Conservation (phyloP, 192 early-diverging fungal species). For the Podila clonocystis region DNA sequence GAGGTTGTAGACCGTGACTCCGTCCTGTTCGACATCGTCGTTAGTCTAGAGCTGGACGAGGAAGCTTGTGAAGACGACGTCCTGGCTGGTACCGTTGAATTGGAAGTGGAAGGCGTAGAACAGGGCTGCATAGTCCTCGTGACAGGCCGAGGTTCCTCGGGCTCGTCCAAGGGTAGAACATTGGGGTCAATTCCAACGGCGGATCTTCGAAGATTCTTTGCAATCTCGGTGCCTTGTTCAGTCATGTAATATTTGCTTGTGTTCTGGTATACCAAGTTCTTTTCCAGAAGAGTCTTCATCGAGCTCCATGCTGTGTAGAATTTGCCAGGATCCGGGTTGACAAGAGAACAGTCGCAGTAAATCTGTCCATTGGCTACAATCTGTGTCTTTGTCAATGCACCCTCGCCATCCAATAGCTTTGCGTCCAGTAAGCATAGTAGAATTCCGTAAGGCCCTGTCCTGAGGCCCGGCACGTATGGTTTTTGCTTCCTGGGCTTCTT, state of each 20-base stretch:
- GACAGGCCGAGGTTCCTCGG: background rate
- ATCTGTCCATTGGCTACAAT: conserved; percentile 72
- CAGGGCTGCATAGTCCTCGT: background rate
- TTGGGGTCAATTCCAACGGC: conserved; percentile 39
- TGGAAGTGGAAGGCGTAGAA: background rate
- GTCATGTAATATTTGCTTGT: conserved; percentile 75
- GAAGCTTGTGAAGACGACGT: background rate
- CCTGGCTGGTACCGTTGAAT: background rate
- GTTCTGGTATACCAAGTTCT: conserved; percentile 72
- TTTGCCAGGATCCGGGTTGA: conserved; percentile 55
- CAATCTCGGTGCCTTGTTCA: conserved; percentile 74
- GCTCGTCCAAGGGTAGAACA: background rate
- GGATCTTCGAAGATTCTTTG: conserved; percentile 55
- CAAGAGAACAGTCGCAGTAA: conserved; percentile 74
- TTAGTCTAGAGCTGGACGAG: background rate
- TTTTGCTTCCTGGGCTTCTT: conserved; percentile 17
- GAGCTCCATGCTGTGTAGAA: conserved; percentile 81
- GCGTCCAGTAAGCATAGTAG: conserved; percentile 70
- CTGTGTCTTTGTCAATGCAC: conserved; percentile 70
- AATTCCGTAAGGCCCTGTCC: conserved; percentile 85
- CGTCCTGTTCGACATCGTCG: too few species aligned
- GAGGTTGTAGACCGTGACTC: too few species aligned
- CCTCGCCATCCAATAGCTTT: conserved; percentile 15
- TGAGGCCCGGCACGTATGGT: conserved; percentile 79
- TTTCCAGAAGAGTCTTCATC: conserved; percentile 77